Evolutionary conservation across 2,329 filamentous ascomycete species (phyloP), one percentile per base, ranked within the genome.

Genomic region (Venturia carpophila): DNA sequence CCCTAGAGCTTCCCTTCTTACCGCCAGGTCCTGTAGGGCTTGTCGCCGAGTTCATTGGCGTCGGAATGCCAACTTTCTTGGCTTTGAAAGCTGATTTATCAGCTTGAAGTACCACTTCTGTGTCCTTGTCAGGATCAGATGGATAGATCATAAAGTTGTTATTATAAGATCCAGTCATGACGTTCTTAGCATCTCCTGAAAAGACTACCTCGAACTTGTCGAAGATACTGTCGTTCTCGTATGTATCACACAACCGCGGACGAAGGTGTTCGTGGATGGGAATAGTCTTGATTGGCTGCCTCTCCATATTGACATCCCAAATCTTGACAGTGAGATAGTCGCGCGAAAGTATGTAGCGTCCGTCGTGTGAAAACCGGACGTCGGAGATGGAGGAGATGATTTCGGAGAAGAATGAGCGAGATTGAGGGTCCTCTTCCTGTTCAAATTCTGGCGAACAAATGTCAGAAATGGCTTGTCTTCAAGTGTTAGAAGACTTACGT

Each of bases 111-210:
- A 99, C 94, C 60, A 99, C 92, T 77, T 99, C 94, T 3, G 93
- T 93, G 75, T 99, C 94, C 79, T 95, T 95, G 70, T 93, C 91
- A 7, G 92, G 90, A 72, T 97, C 93, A 34, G 92, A 94, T 5
- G 94, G 94, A 76, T 97, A 99, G 74, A 99, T 99, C 94, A 99
- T 99, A 82, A 99, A 97, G 80, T 99, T 99, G 81, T 99, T 99
- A 84, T 99, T 99, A 82, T 99, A 99, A 75, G 92, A 97, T 71
- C 94, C 94, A 6, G 94, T 99, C 94, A 99, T 99, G 69, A 97
- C 94, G 71, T 99, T 97, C 83, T 96, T 95, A 47, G 92, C 91
- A 76, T 97, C 93, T 30, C 94, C 94, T 1, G 93, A 97, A 80
- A 99, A 99, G 63, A 97, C 93, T 52, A 99, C 94, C 78, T 99